Evolutionary conservation across 2,329 filamentous ascomycete genomes (phyloP), one percentile per base, ranked within the genome.

Genomic region (Talaromyces marneffei): DNA sequence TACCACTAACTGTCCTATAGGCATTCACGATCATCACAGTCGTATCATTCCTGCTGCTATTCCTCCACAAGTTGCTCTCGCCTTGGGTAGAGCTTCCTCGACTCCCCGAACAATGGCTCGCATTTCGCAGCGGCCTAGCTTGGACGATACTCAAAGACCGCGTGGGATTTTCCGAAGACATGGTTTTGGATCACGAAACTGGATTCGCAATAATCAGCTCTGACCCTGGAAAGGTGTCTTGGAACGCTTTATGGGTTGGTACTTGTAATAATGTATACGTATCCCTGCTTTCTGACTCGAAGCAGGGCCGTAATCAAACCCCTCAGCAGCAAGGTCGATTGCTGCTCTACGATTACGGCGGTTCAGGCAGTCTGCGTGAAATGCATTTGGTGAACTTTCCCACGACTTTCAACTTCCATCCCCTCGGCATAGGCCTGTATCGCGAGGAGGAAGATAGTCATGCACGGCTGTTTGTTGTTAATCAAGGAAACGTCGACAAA

Each of bases 151-250:
- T 66, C 62, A 57, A 63, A 55, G 62, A 65, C 48, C 50, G 40
- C 18, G 52, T 65, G 40, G 57, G 52, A 33, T 65, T 61, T 42
- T 59, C 62, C 9, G 63, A 66, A 18, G 65, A 65, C 33, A 50
- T 65, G 23, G 40, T 61, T 16, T 33, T 66, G 39, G 65, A 66
- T 48, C 54, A 62, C 31, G 62, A 66, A 31, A 53, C n/a, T 23
- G 65, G 63, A 16, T 44, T 62, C 31, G 65, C 65, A 14, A 65
- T 66, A 23, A 61, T 66, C 16, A 63, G 59, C 52, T 64, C 59
- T 18, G 63, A 66, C 29, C 61, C 62, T 14, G 40, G 56, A 23
- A 55, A 62, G n/a, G 46, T 63, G 9, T 50, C 50, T 48, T 66
- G 65, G 65, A 65, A 61, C 31, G 56, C 62, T 25, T 46, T 66